Evolutionary conservation across 495 filamentous ascomycete genomes (phyloP).

Genomic region (Penicillium verhagenii): DNA sequence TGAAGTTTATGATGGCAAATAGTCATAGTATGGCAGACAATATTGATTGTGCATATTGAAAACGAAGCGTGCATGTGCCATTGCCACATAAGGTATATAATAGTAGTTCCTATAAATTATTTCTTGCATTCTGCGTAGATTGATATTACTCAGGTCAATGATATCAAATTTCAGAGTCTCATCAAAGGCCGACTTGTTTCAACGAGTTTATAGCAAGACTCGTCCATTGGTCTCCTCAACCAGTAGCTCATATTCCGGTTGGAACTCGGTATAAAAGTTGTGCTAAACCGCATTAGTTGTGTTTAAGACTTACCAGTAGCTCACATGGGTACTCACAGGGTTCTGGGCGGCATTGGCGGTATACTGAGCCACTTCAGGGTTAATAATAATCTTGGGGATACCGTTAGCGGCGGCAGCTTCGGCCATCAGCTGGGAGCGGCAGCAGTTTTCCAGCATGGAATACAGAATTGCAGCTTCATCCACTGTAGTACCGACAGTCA

Average conservation of each 20-base stretch:
- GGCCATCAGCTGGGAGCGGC: conserved; percentile 64
- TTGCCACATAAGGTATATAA: too few relatives aligned
- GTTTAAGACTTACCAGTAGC: not conserved
- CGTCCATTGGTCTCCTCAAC: conserved; percentile 45
- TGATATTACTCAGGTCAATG: too few relatives aligned
- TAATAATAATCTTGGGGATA: conserved; percentile 55
- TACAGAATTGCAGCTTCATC: conserved; percentile 71
- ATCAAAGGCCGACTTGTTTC: not conserved
- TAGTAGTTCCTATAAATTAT: not conserved
- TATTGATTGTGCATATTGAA: not conserved
- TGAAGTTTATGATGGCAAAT: conserved; percentile 13
- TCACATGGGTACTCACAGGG: conserved; percentile 27
- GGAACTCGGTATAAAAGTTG: conserved; percentile 47
- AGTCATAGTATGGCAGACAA: not conserved
- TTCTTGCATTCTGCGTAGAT: not conserved
- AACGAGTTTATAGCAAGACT: conserved; percentile 28
- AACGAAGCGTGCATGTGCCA: too few relatives aligned
- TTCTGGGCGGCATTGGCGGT: conserved; percentile 43
- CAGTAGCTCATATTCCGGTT: conserved; percentile 46
- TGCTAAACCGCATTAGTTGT: conserved; percentile 28
- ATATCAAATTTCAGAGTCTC: too few relatives aligned
- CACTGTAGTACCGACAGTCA: conserved; percentile 62
- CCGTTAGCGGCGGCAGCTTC: conserved; percentile 60
- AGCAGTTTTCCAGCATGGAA: conserved; percentile 62
- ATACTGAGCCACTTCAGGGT: conserved; percentile 35